A percentile compares a stretch with the other conserved stretches of the same genome.
phyloP scores from a whole-genome alignment of 2,329 filamentous ascomycete species.

The Fusarium phyllophilum region DNA sequence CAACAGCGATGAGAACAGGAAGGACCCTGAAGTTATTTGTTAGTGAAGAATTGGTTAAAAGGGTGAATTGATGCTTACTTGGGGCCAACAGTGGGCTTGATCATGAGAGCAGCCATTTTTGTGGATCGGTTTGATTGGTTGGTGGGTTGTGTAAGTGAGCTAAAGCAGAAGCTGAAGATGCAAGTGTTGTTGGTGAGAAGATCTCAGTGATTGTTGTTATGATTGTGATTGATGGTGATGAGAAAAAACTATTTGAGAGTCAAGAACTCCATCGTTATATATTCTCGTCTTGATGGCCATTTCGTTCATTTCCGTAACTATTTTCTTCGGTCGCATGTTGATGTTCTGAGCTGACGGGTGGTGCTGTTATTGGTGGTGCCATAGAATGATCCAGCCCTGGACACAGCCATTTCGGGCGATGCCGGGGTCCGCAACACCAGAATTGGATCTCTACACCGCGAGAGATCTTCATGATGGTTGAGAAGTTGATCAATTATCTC shows the following conservation, averaged over 20 bases:
- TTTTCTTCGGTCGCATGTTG: constrained; percentile 27
- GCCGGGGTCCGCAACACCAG: constrained; percentile 20
- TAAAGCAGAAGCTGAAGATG: background rate
- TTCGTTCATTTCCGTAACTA: constrained; percentile 15
- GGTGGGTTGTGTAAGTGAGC: constrained; percentile 25
- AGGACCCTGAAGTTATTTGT: constrained; percentile 22
- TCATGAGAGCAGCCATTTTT: constrained; percentile 39
- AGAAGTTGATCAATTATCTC: background rate
- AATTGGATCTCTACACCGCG: background rate
- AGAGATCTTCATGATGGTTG: background rate
- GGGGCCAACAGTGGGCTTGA: constrained; percentile 30
- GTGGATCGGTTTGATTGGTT: constrained; percentile 18
- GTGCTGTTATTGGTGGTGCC: constrained; percentile 38
- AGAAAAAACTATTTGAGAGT: background rate
- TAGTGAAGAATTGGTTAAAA: background rate
- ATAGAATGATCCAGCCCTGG: constrained; percentile 26
- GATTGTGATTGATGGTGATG: constrained; percentile 24
- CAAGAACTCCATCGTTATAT: constrained; percentile 29
- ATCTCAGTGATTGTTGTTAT: constrained; percentile 22
- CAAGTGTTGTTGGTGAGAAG: constrained; percentile 18
- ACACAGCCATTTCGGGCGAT: constrained; percentile 28
- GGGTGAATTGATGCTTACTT: constrained; percentile 18
- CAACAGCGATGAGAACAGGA: constrained; percentile 37
- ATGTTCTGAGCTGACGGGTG: constrained; percentile 35
- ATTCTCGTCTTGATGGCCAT: background rate